phyloP scores from a whole-genome alignment of 768 basidiomycete species.

The Boletus vinaceobasis region DNA sequence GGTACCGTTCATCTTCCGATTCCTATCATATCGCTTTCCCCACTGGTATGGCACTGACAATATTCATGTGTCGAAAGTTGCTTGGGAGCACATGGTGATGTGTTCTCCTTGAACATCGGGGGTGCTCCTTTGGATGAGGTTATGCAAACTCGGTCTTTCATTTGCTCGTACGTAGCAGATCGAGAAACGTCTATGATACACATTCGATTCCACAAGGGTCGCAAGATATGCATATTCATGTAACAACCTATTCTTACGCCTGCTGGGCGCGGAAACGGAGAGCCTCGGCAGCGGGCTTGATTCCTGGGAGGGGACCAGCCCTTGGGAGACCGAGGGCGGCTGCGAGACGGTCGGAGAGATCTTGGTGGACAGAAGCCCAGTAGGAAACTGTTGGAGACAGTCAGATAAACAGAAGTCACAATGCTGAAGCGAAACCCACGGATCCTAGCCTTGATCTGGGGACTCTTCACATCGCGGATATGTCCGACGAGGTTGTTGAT shows the following conservation, averaged over 20 bases:
- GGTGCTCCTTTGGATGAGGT: no score
- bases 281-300: slow-evolving; percentile 58
- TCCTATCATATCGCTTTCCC: neutral
- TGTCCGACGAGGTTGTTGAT: slow-evolving; percentile 67
- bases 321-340: slow-evolving; percentile 60
- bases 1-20: neutral
- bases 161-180: neutral
- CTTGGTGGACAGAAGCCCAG: slow-evolving; percentile 77
- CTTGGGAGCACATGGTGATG: no score
- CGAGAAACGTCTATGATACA: slow-evolving; percentile 4
- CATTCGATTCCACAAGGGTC: neutral
- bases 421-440: slow-evolving; percentile 42
- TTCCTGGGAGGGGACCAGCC: slow-evolving; percentile 49
- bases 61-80: neutral
- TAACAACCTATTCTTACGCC: neutral
- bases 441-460: slow-evolving; percentile 58
- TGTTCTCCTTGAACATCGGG: neutral
- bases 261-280: slow-evolving; percentile 43
- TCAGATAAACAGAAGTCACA: neutral
- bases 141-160: neutral
- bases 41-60: neutral
- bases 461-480: slow-evolving; percentile 57
- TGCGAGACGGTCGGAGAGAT: slow-evolving; percentile 75
- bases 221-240: neutral
- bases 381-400: slow-evolving; percentile 52